Conservation (phyloP, 176 grass and related monocot species). For the Zizania latifolia region DNA sequence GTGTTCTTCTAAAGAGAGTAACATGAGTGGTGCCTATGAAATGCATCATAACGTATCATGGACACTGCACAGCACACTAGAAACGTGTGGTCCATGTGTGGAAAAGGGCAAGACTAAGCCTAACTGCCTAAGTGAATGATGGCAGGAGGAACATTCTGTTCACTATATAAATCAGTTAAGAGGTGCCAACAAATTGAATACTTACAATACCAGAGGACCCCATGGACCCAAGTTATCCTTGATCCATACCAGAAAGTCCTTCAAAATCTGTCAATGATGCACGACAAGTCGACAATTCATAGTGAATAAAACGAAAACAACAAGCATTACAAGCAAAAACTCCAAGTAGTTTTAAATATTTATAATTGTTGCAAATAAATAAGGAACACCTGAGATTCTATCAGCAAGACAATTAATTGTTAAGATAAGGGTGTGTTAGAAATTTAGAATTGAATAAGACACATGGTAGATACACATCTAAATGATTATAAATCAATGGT, state of each 20-base stretch:
- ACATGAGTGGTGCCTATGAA: not conserved
- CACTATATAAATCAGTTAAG: not conserved
- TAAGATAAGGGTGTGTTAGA: not conserved
- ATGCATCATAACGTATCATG: not conserved
- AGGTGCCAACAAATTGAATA: slow-evolving; percentile 8
- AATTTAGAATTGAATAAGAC: no score
- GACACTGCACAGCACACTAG: not conserved
- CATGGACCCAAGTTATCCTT: slow-evolving; percentile 93
- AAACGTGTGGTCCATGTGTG: not conserved
- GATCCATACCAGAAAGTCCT: slow-evolving; percentile 90
- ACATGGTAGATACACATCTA: not conserved
- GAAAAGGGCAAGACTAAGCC: slow-evolving; percentile 2
- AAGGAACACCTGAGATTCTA: not conserved
- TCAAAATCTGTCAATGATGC: slow-evolving; percentile 67
- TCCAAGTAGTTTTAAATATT: not conserved
- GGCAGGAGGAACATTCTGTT: not conserved
- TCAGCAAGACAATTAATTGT: not conserved
- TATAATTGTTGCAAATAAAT: not conserved
- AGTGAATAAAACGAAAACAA: slow-evolving; percentile 5
- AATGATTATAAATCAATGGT: not conserved
- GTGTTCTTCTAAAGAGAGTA: not conserved
- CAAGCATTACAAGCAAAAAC: not conserved
- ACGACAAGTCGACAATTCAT: not conserved
- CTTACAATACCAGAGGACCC: slow-evolving; percentile 99
- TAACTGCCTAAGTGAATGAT: not conserved